Conservation (phyloP, 345 rosid genomes). For the Moringa oleifera region DNA sequence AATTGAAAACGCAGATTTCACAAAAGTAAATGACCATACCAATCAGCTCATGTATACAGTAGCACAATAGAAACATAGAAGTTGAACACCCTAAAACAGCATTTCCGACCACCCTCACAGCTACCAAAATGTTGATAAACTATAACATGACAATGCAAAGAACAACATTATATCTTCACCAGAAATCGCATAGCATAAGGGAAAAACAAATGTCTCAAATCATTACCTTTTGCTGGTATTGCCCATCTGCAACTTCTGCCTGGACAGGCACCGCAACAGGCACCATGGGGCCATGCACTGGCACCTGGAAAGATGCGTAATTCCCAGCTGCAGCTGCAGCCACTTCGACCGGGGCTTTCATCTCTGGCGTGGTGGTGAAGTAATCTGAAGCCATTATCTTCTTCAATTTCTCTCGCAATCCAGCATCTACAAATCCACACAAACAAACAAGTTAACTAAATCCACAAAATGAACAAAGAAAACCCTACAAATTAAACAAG, state of each 20-base stretch:
- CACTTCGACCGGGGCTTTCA: conserved; percentile 76
- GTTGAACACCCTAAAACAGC: neutral
- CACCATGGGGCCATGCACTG: conserved; percentile 25
- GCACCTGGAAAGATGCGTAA: conserved; percentile 57
- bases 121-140: neutral
- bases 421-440: conserved; percentile 49
- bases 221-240: conserved; percentile 45
- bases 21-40: too few relatives aligned
- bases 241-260: conserved; percentile 34
- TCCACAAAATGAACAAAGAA: neutral
- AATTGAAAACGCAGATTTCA: too few relatives aligned
- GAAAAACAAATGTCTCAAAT: neutral
- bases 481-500: neutral
- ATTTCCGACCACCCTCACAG: neutral
- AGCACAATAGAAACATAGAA: neutral
- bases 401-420: conserved; percentile 62
- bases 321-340: conserved; percentile 68
- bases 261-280: conserved; percentile 33
- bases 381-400: conserved; percentile 89
- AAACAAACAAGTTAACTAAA: neutral
- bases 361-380: conserved; percentile 75
- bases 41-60: too few relatives aligned
- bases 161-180: neutral
- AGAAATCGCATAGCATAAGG: neutral
- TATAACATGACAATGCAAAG: neutral